Conservation (phyloP, 805 yeast genomes). For the Kodamaea hsintzibuensis region DNA sequence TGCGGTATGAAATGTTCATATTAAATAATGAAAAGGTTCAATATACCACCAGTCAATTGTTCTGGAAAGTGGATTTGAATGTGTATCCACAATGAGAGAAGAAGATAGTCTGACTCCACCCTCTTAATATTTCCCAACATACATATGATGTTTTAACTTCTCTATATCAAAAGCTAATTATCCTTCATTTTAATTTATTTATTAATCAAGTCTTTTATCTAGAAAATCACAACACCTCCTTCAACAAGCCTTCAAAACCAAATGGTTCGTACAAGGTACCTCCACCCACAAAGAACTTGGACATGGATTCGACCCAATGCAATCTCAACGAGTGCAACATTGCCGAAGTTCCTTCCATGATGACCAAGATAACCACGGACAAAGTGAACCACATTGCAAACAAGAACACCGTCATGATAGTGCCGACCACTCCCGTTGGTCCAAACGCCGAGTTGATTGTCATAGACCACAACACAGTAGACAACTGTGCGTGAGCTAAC, state of each 20-base stretch:
- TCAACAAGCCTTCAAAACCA: slow-evolving; percentile 17
- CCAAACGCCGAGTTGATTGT: slow-evolving; percentile 66
- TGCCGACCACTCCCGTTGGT: slow-evolving; percentile 53
- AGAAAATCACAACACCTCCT: slow-evolving; percentile 11
- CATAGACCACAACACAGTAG: slow-evolving; percentile 76
- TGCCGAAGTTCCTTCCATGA: slow-evolving; percentile 86
- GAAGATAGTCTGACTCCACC: no score
- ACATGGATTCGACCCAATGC: slow-evolving; percentile 85
- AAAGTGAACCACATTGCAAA: slow-evolving; percentile 77
- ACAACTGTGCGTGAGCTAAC: slow-evolving; percentile 76
- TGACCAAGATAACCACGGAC: slow-evolving; percentile 66
- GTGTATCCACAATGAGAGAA: no score
- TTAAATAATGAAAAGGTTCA: no score
- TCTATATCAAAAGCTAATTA: not conserved
- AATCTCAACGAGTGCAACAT: slow-evolving; percentile 76
- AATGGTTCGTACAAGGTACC: slow-evolving; percentile 71
- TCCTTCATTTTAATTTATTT: not conserved
- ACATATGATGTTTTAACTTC: no score
- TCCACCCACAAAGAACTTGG: slow-evolving; percentile 77
- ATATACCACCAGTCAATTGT: no score
- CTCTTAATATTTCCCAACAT: no score
- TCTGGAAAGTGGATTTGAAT: no score
- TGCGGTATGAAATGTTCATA: no score
- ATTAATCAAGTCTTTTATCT: not conserved
- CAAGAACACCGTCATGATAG: slow-evolving; percentile 55